These are phyloP conservation scores for Leishmania martiniquensis DNA, from an alignment of 208 protist genomes.

Conservation along the genomic window DNA sequence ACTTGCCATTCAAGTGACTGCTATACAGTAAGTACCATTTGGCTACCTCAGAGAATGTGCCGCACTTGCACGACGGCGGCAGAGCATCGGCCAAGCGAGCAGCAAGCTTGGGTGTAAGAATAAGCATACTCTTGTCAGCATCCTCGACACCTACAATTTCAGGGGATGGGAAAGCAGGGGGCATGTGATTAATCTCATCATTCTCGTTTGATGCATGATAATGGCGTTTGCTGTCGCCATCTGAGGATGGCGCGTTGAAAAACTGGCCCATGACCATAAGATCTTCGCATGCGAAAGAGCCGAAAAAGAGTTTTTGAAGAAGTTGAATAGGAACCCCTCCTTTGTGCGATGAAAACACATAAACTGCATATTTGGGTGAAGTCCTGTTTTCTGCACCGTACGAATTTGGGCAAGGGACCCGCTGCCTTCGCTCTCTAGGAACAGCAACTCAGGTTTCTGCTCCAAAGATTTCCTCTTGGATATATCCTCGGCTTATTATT, in stretches of 20 bases:
- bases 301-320: background rate
- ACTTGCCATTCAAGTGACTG: conserved; percentile 62
- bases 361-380: background rate
- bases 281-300: background rate
- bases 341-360: background rate
- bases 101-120: conserved; percentile 23
- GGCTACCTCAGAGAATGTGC: background rate
- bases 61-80: conserved; percentile 33
- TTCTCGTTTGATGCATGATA: background rate
- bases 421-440: background rate
- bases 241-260: background rate
- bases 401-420: background rate
- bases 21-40: conserved; percentile 72
- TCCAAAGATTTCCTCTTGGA: background rate
- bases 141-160: conserved; percentile 7
- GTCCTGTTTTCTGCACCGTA: background rate
- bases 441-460: background rate
- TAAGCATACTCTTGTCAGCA: conserved; percentile 11
- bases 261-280: background rate
- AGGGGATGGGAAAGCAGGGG: background rate
- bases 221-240: background rate
- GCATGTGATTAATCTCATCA: background rate
- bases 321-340: too few species aligned
- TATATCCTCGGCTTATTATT: background rate
- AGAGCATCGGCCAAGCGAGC: conserved; percentile 31